A percentile compares a stretch with the other conserved stretches of the same genome.
Conservation (phyloP, 2,329 filamentous ascomycete species). For the Bipolaris victoriae region DNA sequence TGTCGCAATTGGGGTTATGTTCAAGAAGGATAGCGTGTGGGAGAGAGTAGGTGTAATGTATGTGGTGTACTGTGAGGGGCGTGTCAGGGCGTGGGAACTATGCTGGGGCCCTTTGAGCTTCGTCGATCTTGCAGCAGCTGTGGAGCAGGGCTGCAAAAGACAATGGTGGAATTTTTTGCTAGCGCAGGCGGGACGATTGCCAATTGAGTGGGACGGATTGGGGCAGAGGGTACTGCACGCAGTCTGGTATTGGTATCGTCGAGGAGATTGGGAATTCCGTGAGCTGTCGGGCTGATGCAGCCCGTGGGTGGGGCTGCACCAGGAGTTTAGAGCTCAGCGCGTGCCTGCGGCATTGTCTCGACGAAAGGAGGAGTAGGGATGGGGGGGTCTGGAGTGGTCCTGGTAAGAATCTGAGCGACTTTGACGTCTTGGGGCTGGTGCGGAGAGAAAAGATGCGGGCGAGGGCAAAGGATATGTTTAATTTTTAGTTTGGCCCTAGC, state of each 20-base stretch:
- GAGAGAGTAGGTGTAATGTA: slow-evolving; percentile 24
- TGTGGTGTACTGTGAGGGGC: slow-evolving; percentile 40
- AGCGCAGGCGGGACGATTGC: slow-evolving; percentile 43
- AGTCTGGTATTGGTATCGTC: slow-evolving; percentile 49
- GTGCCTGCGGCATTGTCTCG: slow-evolving; percentile 57
- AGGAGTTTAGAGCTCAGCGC: slow-evolving; percentile 73
- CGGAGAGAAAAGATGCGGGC: slow-evolving; percentile 41
- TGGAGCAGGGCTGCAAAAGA: slow-evolving; percentile 36
- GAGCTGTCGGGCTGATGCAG: slow-evolving; percentile 76
- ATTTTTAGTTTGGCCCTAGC: slow-evolving; percentile 34
- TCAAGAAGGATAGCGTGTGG: slow-evolving; percentile 32
- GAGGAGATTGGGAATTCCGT: slow-evolving; percentile 67
- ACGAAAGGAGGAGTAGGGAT: slow-evolving; percentile 47
- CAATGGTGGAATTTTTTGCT: slow-evolving; percentile 38
- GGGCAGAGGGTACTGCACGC: slow-evolving; percentile 43
- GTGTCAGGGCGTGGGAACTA: slow-evolving; percentile 44
- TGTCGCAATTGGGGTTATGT: slow-evolving; percentile 4
- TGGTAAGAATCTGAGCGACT: slow-evolving; percentile 45
- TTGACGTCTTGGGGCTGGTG: slow-evolving; percentile 48
- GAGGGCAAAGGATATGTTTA: slow-evolving; percentile 32
- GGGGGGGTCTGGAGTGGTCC: slow-evolving; percentile 28
- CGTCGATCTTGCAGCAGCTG: slow-evolving; percentile 45
- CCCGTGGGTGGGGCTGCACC: slow-evolving; percentile 23
- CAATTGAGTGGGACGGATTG: slow-evolving; percentile 41
- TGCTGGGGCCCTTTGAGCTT: slow-evolving; percentile 39